phyloP scores from a whole-genome alignment of 2,329 filamentous ascomycete species.

The Raffaelea deltoideospora region DNA sequence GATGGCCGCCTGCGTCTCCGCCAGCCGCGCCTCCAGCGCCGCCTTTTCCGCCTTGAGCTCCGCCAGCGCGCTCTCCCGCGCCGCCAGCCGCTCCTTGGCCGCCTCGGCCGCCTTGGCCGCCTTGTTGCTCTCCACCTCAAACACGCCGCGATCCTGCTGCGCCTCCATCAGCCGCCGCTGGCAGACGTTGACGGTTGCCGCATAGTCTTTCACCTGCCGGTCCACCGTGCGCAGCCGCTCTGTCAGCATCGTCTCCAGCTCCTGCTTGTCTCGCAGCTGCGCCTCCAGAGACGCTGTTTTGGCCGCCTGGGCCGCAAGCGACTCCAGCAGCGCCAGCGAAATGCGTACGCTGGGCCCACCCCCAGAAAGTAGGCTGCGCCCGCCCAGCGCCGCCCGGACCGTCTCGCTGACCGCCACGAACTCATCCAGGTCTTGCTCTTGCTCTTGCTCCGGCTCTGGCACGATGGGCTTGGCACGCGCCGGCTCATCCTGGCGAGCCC shows the following conservation, averaged over 20 bases:
- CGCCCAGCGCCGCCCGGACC: conserved; percentile 5
- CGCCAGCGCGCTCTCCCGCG: conserved; percentile 19
- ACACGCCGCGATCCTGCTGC: conserved; percentile 32
- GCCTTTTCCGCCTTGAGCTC: conserved; percentile 23
- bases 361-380: neutral
- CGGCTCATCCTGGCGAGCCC: conserved; percentile 15
- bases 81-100: conserved; percentile 20
- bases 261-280: conserved; percentile 16
- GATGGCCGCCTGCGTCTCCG: conserved; percentile 18
- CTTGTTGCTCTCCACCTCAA: conserved; percentile 28
- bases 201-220: conserved; percentile 27
- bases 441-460: too few species aligned
- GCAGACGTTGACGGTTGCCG: conserved; percentile 26
- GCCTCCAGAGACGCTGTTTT: conserved; percentile 24
- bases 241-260: conserved; percentile 12
- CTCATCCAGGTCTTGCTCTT: neutral
- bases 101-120: conserved; percentile 21
- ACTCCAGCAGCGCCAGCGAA: conserved; percentile 16
- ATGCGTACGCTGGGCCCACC: conserved; percentile 11
- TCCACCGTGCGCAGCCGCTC: conserved; percentile 28
- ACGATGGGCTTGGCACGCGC: conserved; percentile 9
- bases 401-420: conserved; percentile 3
- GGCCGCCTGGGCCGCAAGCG: conserved; percentile 12
- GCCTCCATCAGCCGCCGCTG: conserved; percentile 33
- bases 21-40: conserved; percentile 21